Evolutionary conservation across 139 green algal genomes (phyloP).

Genomic region (Chlorella vulgaris): DNA sequence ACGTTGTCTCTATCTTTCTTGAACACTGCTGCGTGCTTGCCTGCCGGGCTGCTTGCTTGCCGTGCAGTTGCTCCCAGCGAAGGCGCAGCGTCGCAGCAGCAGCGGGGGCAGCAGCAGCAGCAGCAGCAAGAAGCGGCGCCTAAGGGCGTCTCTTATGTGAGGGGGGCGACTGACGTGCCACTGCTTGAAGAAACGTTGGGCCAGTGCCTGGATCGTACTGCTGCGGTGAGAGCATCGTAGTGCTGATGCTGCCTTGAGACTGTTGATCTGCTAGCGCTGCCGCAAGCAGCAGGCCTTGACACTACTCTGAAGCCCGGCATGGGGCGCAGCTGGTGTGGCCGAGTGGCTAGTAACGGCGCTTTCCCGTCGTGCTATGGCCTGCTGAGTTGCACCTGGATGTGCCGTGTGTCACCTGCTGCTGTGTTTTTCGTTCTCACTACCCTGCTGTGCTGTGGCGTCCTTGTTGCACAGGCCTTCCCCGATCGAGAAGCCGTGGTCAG

Average conservation of each 20-base stretch:
- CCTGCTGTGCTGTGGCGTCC: background rate
- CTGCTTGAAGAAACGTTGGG: conserved; percentile 19
- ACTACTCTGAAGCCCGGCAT: too few relatives aligned
- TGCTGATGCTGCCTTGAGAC: background rate
- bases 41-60: too few relatives aligned
- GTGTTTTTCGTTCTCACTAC: too few relatives aligned
- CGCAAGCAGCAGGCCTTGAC: background rate
- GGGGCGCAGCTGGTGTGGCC: too few relatives aligned
- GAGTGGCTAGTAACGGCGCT: too few relatives aligned
- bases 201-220: conserved; percentile 5
- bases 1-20: too few relatives aligned
- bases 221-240: background rate
- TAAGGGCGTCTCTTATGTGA: conserved; percentile 2
- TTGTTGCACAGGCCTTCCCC: background rate
- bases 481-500: conserved; percentile 19
- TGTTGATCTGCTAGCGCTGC: background rate
- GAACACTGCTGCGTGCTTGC: too few relatives aligned
- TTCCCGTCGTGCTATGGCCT: too few relatives aligned
- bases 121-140: background rate
- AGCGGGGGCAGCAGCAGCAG: background rate
- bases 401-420: background rate
- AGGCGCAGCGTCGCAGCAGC: background rate
- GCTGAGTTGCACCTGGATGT: background rate
- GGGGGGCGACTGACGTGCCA: background rate
- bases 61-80: too few relatives aligned